A percentile compares a stretch with the other conserved stretches of the same genome.
Evolutionary conservation across 352 stramenopile genomes (phyloP).

Genomic region (Globisporangium okanoganense): DNA sequence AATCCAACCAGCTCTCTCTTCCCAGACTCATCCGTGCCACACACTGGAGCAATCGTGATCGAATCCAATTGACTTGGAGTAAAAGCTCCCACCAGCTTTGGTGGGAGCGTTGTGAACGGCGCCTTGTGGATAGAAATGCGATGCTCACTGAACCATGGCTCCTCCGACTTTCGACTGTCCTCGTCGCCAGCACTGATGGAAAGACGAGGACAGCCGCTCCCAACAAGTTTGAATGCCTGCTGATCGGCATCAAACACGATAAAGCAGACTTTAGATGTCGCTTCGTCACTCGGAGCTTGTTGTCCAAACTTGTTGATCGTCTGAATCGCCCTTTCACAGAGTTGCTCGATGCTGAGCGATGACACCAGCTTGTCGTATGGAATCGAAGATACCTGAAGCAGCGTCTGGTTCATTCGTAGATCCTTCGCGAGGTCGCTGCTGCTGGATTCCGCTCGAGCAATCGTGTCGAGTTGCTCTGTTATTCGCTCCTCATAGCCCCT

Average conservation of each 20-base stretch:
- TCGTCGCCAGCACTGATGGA: background rate
- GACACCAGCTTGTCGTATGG: background rate
- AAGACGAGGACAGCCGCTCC: background rate
- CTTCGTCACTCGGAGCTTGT: background rate
- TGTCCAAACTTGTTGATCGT: background rate
- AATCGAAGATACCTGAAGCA: slow-evolving; percentile 2
- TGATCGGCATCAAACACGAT: slow-evolving; percentile 3
- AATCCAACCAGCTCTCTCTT: slow-evolving; percentile 2
- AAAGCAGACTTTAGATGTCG: background rate
- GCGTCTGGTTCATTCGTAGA: background rate
- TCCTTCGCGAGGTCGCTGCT: background rate
- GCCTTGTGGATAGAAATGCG: background rate
- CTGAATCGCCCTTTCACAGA: slow-evolving; percentile 4
- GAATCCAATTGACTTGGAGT: background rate
- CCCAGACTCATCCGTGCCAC: background rate
- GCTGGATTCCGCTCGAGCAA: background rate
- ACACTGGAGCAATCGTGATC: slow-evolving; percentile 6
- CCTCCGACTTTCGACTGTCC: background rate
- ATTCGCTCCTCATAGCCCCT: background rate
- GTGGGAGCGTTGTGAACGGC: slow-evolving; percentile 8
- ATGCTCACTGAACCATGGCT: background rate
- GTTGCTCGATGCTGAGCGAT: slow-evolving; percentile 8
- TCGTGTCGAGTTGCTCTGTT: background rate
- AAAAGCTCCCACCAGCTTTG: background rate
- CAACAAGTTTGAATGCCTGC: background rate